Percentiles rank a stretch among this genome's conserved stretches.
Conservation (phyloP, 164 flowering plant genomes). For the Vitis riparia region DNA sequence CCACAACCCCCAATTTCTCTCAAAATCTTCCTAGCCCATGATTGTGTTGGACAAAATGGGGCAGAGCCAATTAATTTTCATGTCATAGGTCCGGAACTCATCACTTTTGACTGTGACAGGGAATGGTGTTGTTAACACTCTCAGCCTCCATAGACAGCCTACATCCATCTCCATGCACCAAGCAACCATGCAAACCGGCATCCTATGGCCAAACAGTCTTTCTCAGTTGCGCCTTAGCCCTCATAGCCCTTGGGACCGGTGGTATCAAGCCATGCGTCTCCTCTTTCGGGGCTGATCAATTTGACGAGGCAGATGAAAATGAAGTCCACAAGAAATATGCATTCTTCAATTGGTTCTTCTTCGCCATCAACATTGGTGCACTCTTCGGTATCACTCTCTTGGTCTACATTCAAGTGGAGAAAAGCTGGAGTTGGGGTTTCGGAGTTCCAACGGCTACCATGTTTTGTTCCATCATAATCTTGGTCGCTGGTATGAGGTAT, state of each 20-base stretch:
- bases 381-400: slow-evolving; percentile 54
- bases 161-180: slow-evolving; percentile 52
- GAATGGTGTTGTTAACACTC: slow-evolving; percentile 60
- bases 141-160: slow-evolving; percentile 56
- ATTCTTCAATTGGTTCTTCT: slow-evolving; percentile 87
- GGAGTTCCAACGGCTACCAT: slow-evolving; percentile 46
- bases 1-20: too few species aligned
- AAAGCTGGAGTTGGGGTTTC: slow-evolving; percentile 64
- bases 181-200: slow-evolving; percentile 40
- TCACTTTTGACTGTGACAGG: slow-evolving; percentile 29
- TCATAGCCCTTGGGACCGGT: slow-evolving; percentile 71
- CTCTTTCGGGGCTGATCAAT: slow-evolving; percentile 68
- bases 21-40: too few species aligned
- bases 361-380: slow-evolving; percentile 73
- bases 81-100: not conserved
- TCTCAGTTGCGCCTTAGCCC: slow-evolving; percentile 45
- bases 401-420: slow-evolving; percentile 42
- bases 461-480: slow-evolving; percentile 36
- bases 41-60: too few species aligned
- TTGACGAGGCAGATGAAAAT: slow-evolving; percentile 51
- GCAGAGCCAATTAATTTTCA: too few species aligned
- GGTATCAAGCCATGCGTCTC: slow-evolving; percentile 63
- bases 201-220: slow-evolving; percentile 38
- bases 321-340: slow-evolving; percentile 52
- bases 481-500: slow-evolving; percentile 33